A percentile compares a stretch with the other conserved stretches of the same genome.
phyloP scores from a whole-genome alignment of 805 yeast species.

The Zygosaccharomyces bailii region DNA sequence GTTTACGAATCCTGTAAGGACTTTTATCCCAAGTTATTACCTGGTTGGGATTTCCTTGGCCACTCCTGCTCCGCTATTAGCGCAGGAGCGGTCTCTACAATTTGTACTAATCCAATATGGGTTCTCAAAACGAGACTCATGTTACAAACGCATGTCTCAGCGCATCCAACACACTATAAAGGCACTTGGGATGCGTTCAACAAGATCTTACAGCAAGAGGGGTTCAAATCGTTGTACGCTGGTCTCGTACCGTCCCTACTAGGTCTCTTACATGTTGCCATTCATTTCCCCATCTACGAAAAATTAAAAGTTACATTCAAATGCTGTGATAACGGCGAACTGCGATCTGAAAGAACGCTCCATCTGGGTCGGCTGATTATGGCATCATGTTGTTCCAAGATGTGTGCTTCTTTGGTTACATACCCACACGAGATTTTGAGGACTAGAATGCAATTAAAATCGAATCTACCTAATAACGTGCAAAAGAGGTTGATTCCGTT shows the following conservation, averaged over 20 bases:
- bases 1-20: slow-evolving; percentile 78
- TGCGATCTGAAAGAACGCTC: slow-evolving; percentile 24
- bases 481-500: slow-evolving; percentile 29
- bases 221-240: slow-evolving; percentile 74
- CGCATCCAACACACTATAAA: slow-evolving; percentile 40
- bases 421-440: slow-evolving; percentile 95
- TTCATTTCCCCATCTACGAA: slow-evolving; percentile 94
- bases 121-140: slow-evolving; percentile 92
- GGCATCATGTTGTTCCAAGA: slow-evolving; percentile 80
- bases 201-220: slow-evolving; percentile 77
- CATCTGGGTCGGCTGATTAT: slow-evolving; percentile 45
- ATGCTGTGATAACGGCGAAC: slow-evolving; percentile 25
- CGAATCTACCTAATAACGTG: slow-evolving; percentile 32
- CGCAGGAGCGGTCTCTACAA: slow-evolving; percentile 85
- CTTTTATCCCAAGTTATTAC: slow-evolving; percentile 44
- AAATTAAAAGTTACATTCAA: slow-evolving; percentile 57
- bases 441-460: slow-evolving; percentile 74
- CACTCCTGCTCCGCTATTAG: slow-evolving; percentile 62
- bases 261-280: slow-evolving; percentile 90
- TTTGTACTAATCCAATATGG: slow-evolving; percentile 93
- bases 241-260: slow-evolving; percentile 88
- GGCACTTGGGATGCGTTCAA: slow-evolving; percentile 82
- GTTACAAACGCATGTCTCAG: slow-evolving; percentile 57
- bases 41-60: slow-evolving; percentile 37
- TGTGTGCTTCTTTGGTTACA: slow-evolving; percentile 83